A percentile compares a stretch with the other conserved stretches of the same genome.
phyloP scores from a whole-genome alignment of 805 yeast species.

The Sugiyamaella americana region DNA sequence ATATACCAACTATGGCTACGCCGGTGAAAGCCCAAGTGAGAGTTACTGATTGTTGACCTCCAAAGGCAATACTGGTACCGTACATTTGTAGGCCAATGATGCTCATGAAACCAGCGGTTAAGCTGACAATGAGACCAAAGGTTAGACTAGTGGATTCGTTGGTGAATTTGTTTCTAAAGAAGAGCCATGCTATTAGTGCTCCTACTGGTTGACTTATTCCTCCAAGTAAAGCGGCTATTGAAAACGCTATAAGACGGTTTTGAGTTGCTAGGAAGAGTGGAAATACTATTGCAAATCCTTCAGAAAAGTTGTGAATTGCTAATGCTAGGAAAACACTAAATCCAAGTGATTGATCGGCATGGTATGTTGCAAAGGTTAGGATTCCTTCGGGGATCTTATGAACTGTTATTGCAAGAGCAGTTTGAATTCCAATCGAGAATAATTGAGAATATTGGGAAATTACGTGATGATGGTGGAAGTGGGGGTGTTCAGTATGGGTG shows the following conservation, averaged over 20 bases:
- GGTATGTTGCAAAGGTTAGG: slow-evolving; percentile 72
- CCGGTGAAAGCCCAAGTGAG: slow-evolving; percentile 58
- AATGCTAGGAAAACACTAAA: slow-evolving; percentile 76
- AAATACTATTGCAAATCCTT: slow-evolving; percentile 89
- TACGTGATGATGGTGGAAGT: slow-evolving; percentile 67
- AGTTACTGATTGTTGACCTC: slow-evolving; percentile 60
- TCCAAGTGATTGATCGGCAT: slow-evolving; percentile 64
- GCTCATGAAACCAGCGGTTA: slow-evolving; percentile 78
- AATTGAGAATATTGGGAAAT: slow-evolving; percentile 71
- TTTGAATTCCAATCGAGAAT: slow-evolving; percentile 85
- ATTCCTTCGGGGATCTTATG: slow-evolving; percentile 97
- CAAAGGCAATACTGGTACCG: slow-evolving; percentile 73
- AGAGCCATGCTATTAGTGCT: slow-evolving; percentile 61
- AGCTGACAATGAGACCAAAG: slow-evolving; percentile 59
- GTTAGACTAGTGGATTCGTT: slow-evolving; percentile 33
- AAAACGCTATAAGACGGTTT: slow-evolving; percentile 54
- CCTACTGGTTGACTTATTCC: slow-evolving; percentile 88
- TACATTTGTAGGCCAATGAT: slow-evolving; percentile 84
- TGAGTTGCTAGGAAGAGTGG: slow-evolving; percentile 78
- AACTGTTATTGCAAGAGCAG: slow-evolving; percentile 76
- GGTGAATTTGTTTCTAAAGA: slow-evolving; percentile 37
- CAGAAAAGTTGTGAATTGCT: slow-evolving; percentile 84
- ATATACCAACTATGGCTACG: slow-evolving; percentile 47
- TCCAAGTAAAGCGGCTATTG: slow-evolving; percentile 64
- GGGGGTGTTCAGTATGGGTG: slow-evolving; percentile 10